Conservation (phyloP, 306 rosid species). For the Medicago arabica region DNA sequence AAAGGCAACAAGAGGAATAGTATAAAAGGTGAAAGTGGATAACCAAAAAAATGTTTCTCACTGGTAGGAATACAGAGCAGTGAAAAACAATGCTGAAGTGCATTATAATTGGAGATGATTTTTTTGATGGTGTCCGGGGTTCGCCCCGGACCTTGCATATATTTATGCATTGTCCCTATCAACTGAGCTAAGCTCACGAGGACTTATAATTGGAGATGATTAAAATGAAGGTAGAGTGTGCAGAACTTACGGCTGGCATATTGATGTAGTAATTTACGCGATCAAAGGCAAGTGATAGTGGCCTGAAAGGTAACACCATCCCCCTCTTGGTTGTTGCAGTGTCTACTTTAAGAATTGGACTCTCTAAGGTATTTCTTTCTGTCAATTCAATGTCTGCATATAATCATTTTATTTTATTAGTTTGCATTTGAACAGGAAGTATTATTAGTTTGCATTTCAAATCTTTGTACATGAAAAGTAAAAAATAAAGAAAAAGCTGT, state of each 20-base stretch:
- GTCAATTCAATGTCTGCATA: constrained; percentile 43
- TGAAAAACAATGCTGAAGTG: constrained; percentile 13
- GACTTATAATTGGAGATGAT: constrained; percentile 26
- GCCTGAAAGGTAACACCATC: constrained; percentile 61
- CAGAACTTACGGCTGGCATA: constrained; percentile 57
- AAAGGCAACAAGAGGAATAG: constrained; percentile 18
- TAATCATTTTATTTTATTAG: constrained; percentile 37
- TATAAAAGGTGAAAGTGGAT: constrained; percentile 9
- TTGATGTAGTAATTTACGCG: constrained; percentile 57
- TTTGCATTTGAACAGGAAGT: constrained; percentile 27
- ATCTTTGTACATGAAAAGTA: no score
- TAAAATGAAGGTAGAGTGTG: constrained; percentile 18
- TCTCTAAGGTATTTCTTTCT: constrained; percentile 39
- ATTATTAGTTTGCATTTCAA: no score
- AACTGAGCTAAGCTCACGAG: no score
- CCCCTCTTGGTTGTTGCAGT: constrained; percentile 43
- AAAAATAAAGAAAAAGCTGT: no score
- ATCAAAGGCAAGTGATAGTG: constrained; percentile 59
- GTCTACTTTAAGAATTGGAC: constrained; percentile 39
- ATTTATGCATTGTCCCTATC: no score
- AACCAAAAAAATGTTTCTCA: constrained; percentile 5
- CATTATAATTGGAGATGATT: constrained; percentile 26
- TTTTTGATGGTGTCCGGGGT: no score
- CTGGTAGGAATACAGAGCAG: constrained; percentile 1
- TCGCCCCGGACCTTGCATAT: no score